Base-by-base conservation (phyloP, 1,284 basidiomycete species). In the Tremellales sp. region DNA sequence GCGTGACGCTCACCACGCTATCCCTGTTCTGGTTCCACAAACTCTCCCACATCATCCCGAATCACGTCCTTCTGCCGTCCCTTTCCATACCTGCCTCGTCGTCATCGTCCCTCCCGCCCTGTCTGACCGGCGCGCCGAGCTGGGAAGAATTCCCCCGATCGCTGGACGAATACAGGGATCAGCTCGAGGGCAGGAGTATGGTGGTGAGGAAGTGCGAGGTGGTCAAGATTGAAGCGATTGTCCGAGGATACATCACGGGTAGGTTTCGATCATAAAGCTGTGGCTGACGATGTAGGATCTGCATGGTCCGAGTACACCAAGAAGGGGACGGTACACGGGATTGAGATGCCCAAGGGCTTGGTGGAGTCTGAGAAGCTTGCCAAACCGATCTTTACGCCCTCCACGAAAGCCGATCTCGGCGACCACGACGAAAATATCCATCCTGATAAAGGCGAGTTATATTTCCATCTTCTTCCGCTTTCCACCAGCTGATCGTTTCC, bases 391-490 rank as follows among this genome's bases (percentile, higher is more conserved):
- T 95, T 98, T 68, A 98, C 95, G 0, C 95, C 95, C 0, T 94
- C 89, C 1, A 98, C 94, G 9, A 98, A 99, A 71, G 95, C 94
- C 0, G 92, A 93, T 50, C 84, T 88, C 63, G 95, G 95, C 5
- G 79, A 81, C 32, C 93, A 98, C 66, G 94, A 98, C 70, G 93
- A 97, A 71, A 99, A 99, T 71, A 97, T 99, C 55, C 91, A 93
- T 44, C 91, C 92, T 1, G 84, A 87, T 58, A 79, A 82, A 79
- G 86, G 91, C 87, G 44, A 38, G 70, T 48, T 29, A 12, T 14
- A 18, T 22, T 36, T 18, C n/a, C 35, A 44, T 29, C 22, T 33
- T 14, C 37, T 22, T 5, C 31, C 28, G 2, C 18, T 44, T 36
- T 31, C n/a, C n/a, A n/a, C n/a, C n/a, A 40, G 29, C 44, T 40